These are phyloP conservation scores for Herpotrichia juniperi DNA, from an alignment of 2,329 filamentous ascomycete genomes.

Conservation along the genomic window DNA sequence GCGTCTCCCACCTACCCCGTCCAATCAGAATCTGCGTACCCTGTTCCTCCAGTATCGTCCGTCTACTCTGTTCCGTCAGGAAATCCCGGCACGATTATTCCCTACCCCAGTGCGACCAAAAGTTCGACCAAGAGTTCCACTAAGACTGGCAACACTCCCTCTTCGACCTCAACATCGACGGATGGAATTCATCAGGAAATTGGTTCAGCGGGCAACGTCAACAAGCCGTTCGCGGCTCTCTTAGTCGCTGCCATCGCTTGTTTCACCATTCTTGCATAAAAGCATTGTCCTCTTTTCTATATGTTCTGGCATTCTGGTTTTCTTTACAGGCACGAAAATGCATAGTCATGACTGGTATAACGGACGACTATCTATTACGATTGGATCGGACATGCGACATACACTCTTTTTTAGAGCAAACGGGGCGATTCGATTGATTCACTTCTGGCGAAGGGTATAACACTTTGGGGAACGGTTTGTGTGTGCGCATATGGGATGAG, in stretches of 20 bases:
- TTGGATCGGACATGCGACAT: too few relatives aligned
- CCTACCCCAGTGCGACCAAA: too few relatives aligned
- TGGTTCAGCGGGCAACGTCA: constrained; percentile 29
- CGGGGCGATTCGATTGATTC: too few relatives aligned
- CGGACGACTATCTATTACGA: neutral
- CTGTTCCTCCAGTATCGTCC: neutral
- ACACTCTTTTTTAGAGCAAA: too few relatives aligned
- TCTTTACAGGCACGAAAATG: constrained; percentile 2
- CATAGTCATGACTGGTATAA: neutral
- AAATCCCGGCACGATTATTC: too few relatives aligned
- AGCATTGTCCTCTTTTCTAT: neutral
- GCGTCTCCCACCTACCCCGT: too few relatives aligned
- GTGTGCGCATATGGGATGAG: neutral
- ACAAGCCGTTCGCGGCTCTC: constrained; percentile 30
- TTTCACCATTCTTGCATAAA: constrained; percentile 27
- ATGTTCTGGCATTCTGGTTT: constrained; percentile 5
- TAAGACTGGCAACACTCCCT: too few relatives aligned
- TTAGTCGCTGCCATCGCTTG: constrained; percentile 29
- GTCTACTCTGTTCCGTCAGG: constrained; percentile 12
- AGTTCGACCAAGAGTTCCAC: too few relatives aligned
- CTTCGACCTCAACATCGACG: too few relatives aligned
- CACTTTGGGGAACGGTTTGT: too few relatives aligned
- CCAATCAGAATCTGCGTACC: neutral
- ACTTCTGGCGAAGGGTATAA: too few relatives aligned
- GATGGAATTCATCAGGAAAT: constrained; percentile 20